Conservation (phyloP, 2,329 filamentous ascomycete species). For the Trichoderma afroharzianum region DNA sequence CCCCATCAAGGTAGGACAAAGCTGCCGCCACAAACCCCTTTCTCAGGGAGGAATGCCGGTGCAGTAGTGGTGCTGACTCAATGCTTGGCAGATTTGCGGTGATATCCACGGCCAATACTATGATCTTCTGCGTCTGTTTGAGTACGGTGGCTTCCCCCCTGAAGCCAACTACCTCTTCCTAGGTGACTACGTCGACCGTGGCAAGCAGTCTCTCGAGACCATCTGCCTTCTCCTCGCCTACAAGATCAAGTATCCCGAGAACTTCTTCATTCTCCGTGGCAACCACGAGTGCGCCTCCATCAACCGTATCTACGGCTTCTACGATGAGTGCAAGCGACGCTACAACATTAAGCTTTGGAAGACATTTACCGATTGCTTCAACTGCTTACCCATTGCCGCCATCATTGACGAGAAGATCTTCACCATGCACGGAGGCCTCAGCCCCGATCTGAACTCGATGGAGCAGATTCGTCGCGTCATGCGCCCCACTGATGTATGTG, state of each 20-base stretch:
- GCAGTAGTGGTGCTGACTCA: neutral
- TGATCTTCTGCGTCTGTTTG: slow-evolving; percentile 92
- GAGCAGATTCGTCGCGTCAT: slow-evolving; percentile 99
- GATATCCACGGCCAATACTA: slow-evolving; percentile 99
- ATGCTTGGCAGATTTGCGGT: slow-evolving; percentile 75
- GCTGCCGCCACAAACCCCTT: neutral
- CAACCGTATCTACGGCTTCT: slow-evolving; percentile 99
- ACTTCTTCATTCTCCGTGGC: slow-evolving; percentile 97
- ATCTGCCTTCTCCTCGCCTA: slow-evolving; percentile 95
- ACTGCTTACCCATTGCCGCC: slow-evolving; percentile 94
- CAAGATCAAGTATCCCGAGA: slow-evolving; percentile 99
- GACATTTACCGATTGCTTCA: slow-evolving; percentile 99
- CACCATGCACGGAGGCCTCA: slow-evolving; percentile 98
- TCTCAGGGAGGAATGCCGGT: too few relatives aligned
- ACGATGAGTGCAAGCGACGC: slow-evolving; percentile 98
- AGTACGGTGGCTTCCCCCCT: slow-evolving; percentile 96
- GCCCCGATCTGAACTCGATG: slow-evolving; percentile 98
- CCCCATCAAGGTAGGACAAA: slow-evolving; percentile 83
- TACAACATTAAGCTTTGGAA: slow-evolving; percentile 99
- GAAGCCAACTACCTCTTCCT: slow-evolving; percentile 99
- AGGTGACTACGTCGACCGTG: slow-evolving; percentile 96
- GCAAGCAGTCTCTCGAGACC: slow-evolving; percentile 98
- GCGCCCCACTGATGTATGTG: slow-evolving; percentile 94
- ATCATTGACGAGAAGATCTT: slow-evolving; percentile 99
- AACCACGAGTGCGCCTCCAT: slow-evolving; percentile 99